Evolutionary conservation across 306 rosid genomes (phyloP).

Genomic region (Quercus suber): DNA sequence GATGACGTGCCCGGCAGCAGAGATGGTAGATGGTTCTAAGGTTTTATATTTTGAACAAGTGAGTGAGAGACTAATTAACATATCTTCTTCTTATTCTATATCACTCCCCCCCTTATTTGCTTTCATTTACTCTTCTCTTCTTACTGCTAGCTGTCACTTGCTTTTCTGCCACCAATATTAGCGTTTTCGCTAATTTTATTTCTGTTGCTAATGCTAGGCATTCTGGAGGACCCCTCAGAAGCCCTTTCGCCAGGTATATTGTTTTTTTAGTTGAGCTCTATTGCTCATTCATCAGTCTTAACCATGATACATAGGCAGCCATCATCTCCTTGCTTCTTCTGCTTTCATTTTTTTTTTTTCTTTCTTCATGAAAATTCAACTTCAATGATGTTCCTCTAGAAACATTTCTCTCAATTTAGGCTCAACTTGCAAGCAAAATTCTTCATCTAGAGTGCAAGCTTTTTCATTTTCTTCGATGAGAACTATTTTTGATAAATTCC

Average conservation of each 20-base stretch:
- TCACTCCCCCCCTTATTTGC: background rate
- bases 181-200: constrained; percentile 10
- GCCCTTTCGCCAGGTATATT: constrained; percentile 89
- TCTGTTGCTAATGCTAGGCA: constrained; percentile 56
- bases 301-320: background rate
- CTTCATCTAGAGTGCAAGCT: background rate
- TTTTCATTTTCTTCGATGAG: background rate
- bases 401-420: background rate
- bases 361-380: background rate
- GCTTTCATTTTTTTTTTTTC: background rate
- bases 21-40: constrained; percentile 86
- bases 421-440: background rate
- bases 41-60: constrained; percentile 92
- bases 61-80: constrained; percentile 22
- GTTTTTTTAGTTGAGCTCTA: too few species aligned
- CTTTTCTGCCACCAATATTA: background rate
- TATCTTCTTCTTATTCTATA: background rate
- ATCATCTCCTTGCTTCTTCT: background rate
- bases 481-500: background rate
- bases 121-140: background rate
- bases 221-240: constrained; percentile 96
- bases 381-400: background rate
- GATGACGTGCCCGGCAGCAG: constrained; percentile 90
- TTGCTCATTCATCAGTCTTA: background rate
- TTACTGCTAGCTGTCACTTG: background rate